Evolutionary conservation across 345 rosid genomes (phyloP).

Genomic region (Anastatica hierochuntica): DNA sequence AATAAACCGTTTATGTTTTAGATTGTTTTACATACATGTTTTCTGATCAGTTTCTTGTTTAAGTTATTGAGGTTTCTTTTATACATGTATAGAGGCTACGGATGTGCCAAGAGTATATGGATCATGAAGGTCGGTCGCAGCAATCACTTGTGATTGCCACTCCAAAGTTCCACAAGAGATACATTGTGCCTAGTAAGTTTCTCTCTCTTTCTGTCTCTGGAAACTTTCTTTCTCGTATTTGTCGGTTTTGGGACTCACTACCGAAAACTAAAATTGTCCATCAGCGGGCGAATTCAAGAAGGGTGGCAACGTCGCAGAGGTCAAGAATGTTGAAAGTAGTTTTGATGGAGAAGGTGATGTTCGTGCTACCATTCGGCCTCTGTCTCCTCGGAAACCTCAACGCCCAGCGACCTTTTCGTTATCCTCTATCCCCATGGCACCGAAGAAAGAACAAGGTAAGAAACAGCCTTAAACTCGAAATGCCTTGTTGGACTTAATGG

Average conservation of each 20-base stretch:
- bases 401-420: constrained; percentile 70
- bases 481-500: too few species aligned
- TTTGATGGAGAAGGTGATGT: constrained; percentile 74
- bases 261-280: background rate
- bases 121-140: constrained; percentile 74
- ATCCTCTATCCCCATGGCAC: constrained; percentile 45
- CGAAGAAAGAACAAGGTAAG: constrained; percentile 55
- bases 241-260: background rate
- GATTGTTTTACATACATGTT: too few species aligned
- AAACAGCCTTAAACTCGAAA: too few species aligned
- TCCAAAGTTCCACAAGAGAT: constrained; percentile 79
- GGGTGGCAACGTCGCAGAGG: constrained; percentile 40
- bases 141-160: constrained; percentile 68
- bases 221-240: too few species aligned
- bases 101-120: constrained; percentile 77
- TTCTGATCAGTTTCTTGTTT: too few species aligned
- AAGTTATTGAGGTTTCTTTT: too few species aligned
- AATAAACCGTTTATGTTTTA: background rate
- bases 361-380: constrained; percentile 62
- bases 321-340: constrained; percentile 56
- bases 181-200: constrained; percentile 87
- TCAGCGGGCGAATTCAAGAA: constrained; percentile 76
- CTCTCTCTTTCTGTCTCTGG: too few species aligned
- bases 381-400: constrained; percentile 56
- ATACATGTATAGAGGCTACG: constrained; percentile 80